Conservation (phyloP, 2,329 filamentous ascomycete species). For the Paecilomyces formosus region DNA sequence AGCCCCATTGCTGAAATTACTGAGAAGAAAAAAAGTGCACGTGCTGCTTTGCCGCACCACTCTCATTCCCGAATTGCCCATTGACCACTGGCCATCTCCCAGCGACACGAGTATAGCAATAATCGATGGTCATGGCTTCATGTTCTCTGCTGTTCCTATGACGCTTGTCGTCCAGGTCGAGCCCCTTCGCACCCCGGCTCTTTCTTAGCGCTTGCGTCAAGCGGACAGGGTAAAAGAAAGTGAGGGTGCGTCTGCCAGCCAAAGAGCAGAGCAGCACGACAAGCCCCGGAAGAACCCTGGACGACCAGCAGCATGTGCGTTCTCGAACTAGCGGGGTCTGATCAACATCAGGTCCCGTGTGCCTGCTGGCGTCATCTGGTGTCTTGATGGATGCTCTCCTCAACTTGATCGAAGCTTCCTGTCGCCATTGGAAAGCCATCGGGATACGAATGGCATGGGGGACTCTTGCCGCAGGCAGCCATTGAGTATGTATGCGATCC, state of each 20-base stretch:
- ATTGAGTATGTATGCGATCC: background rate
- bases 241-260: background rate
- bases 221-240: background rate
- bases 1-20: background rate
- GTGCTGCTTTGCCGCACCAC: background rate
- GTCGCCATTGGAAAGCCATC: background rate
- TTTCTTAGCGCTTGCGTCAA: background rate
- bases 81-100: background rate
- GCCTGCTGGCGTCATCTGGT: background rate
- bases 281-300: background rate
- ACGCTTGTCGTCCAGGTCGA: background rate
- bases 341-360: background rate
- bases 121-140: background rate
- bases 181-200: background rate
- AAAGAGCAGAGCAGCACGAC: background rate
- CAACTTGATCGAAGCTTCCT: background rate
- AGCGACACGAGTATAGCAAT: background rate
- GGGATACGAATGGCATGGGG: background rate
- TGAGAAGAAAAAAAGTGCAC: background rate
- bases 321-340: background rate
- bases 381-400: background rate
- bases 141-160: background rate
- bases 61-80: background rate
- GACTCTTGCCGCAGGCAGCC: background rate
- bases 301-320: background rate